Evolutionary conservation across 2,329 filamentous ascomycete species (phyloP).

Genomic region (Calonectria ilicicola): DNA sequence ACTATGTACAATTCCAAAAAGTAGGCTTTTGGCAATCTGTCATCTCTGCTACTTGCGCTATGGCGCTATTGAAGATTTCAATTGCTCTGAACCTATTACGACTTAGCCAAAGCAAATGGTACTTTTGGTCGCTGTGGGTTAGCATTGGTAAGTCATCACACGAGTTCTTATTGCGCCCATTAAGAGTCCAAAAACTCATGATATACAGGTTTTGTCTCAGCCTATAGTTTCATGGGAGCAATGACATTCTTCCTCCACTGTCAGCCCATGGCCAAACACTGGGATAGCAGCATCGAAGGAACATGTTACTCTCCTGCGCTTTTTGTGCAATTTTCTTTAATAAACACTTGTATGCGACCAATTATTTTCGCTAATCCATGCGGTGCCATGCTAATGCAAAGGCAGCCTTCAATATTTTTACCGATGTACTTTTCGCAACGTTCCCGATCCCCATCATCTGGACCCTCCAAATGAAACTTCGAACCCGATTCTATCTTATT

Average conservation of each 20-base stretch:
- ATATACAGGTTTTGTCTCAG: slow-evolving; percentile 17
- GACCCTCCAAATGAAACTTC: slow-evolving; percentile 53
- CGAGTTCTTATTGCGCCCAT: too few species aligned
- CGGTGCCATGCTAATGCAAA: background rate
- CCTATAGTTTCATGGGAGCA: slow-evolving; percentile 27
- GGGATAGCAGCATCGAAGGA: slow-evolving; percentile 19
- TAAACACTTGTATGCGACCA: slow-evolving; percentile 20
- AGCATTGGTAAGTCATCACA: slow-evolving; percentile 12
- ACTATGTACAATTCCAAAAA: slow-evolving; percentile 16
- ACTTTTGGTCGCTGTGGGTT: slow-evolving; percentile 22
- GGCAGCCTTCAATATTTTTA: slow-evolving; percentile 54
- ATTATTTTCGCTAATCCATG: background rate
- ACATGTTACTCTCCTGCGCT: slow-evolving; percentile 20
- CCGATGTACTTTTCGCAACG: slow-evolving; percentile 57
- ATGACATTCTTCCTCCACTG: slow-evolving; percentile 30
- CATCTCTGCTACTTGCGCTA: slow-evolving; percentile 22
- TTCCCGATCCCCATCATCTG: slow-evolving; percentile 57
- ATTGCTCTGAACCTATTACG: slow-evolving; percentile 29
- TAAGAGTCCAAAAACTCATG: background rate
- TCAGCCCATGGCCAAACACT: slow-evolving; percentile 25
- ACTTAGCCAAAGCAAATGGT: slow-evolving; percentile 26
- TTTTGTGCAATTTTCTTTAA: slow-evolving; percentile 22
- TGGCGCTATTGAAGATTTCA: slow-evolving; percentile 30
- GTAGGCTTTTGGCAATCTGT: slow-evolving; percentile 32
- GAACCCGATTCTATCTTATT: slow-evolving; percentile 53